Base-by-base conservation (phyloP, 805 yeast genomes). In the Lachancea sp. region DNA sequence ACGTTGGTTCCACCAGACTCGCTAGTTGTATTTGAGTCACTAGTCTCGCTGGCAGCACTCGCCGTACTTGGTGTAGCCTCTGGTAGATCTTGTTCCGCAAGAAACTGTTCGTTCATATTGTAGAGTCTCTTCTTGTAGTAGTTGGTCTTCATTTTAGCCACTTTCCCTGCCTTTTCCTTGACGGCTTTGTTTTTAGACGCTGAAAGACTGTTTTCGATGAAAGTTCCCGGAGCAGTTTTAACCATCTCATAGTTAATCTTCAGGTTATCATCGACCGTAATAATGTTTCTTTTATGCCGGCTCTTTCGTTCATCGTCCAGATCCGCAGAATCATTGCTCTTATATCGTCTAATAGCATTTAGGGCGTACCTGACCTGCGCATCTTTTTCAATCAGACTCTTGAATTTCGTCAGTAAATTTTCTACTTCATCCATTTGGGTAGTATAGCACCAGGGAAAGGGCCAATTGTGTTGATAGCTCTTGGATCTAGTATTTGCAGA, bases 201-300 rank as follows among this genome's bases (percentile, higher is more conserved):
- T 3, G 43, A 22, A 17, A 34, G 28, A 18, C 40, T 25, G 21
- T 30, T 34, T 9, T 43, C 46, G 16, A 38, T 30, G 26, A 57
- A 30, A 26, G 52, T 57, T 6, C 65, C 65, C 0, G 65, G 65
- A 3, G 54, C 41, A 25, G 50, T 58, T 40, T 54, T 58, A 16
- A 61, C 51, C 54, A 56, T 51, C 41, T 61, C 65, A 38, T 61
- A 61, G 43, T 58, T 61, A 16, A 61, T 58, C 42, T 50, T 51
- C 9, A 61, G 51, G n/a, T 52, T 51, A 34, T 59, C 61, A 34
- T 61, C 65, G 1, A 61, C 60, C 19, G 47, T 48, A 11, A 61
- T 38, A 6, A 60, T 60, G 38, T 60, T 63, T 32, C 63, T 45
- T 34, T 56, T 61, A 36, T 48, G 44, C 20, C 45, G 31, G 29